Evolutionary conservation across 108 stramenopile genomes (phyloP).

Genomic region (Skeletonema costatum): DNA sequence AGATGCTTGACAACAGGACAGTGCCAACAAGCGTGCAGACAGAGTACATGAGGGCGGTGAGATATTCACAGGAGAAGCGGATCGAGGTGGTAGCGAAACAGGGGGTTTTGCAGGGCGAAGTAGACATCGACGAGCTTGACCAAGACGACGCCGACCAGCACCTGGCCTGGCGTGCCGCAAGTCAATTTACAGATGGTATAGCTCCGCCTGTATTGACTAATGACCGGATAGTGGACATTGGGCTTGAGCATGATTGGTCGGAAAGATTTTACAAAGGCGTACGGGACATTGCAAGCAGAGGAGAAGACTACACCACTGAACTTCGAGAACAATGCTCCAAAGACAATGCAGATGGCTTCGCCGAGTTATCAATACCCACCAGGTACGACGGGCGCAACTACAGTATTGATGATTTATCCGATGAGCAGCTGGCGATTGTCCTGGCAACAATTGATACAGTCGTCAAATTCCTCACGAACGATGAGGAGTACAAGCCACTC

Average conservation of each 20-base stretch:
- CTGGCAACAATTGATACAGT: constrained; percentile 2
- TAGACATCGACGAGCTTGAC: neutral
- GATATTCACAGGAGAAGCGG: neutral
- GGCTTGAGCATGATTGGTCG: too few species aligned
- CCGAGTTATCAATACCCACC: neutral
- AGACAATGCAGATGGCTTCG: neutral
- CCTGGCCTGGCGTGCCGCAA: neutral
- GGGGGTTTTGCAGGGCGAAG: neutral
- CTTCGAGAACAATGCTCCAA: too few species aligned
- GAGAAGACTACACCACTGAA: too few species aligned
- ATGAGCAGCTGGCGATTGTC: neutral
- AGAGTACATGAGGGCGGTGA: neutral
- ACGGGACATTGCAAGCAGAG: too few species aligned
- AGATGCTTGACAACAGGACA: neutral
- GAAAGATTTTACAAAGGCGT: too few species aligned
- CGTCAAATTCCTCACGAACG: constrained; percentile 8
- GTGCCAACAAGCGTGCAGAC: neutral
- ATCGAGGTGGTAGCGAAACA: neutral
- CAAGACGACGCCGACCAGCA: neutral
- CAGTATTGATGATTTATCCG: neutral
- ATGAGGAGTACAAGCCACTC: constrained; percentile 3
- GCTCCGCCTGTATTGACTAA: too few species aligned
- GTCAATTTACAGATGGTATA: neutral
- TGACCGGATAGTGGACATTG: too few species aligned
- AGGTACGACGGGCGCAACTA: neutral